Percentiles rank a stretch among this genome's conserved stretches.
Conservation (phyloP, 2,329 filamentous ascomycete species). For the Tolypocladium ophioglossoides region DNA sequence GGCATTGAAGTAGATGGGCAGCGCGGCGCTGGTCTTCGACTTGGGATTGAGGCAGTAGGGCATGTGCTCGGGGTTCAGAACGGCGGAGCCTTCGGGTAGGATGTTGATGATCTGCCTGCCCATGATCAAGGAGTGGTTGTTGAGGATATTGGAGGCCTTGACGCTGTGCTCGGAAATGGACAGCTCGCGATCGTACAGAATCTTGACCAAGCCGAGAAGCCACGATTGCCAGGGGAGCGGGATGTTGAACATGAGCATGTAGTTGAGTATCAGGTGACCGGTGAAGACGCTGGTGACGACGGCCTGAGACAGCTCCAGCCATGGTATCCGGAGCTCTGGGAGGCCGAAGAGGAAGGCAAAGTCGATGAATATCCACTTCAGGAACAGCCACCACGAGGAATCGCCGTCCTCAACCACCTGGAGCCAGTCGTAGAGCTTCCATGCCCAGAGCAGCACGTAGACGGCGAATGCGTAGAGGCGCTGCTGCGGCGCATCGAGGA, state of each 20-base stretch:
- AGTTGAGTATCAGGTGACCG: constrained; percentile 62
- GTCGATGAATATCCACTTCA: constrained; percentile 90
- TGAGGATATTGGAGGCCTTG: constrained; percentile 75
- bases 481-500: constrained; percentile 86
- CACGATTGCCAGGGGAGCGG: constrained; percentile 66
- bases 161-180: constrained; percentile 90
- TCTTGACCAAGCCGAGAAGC: constrained; percentile 61
- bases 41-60: constrained; percentile 70
- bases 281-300: constrained; percentile 63
- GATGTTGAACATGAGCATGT: constrained; percentile 87
- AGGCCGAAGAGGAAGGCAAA: constrained; percentile 78
- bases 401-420: constrained; percentile 69
- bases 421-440: constrained; percentile 81
- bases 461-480: constrained; percentile 77
- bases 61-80: constrained; percentile 72
- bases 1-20: constrained; percentile 90
- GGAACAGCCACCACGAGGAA: constrained; percentile 78
- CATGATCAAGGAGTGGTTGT: constrained; percentile 88
- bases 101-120: constrained; percentile 98
- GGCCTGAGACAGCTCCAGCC: constrained; percentile 81
- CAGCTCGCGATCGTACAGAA: constrained; percentile 85
- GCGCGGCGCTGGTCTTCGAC: constrained; percentile 45
- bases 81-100: constrained; percentile 86
- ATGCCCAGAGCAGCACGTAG: constrained; percentile 66
- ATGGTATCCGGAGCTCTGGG: constrained; percentile 83